Conservation (phyloP, 1,284 basidiomycete genomes). For the Pterula multifida region DNA sequence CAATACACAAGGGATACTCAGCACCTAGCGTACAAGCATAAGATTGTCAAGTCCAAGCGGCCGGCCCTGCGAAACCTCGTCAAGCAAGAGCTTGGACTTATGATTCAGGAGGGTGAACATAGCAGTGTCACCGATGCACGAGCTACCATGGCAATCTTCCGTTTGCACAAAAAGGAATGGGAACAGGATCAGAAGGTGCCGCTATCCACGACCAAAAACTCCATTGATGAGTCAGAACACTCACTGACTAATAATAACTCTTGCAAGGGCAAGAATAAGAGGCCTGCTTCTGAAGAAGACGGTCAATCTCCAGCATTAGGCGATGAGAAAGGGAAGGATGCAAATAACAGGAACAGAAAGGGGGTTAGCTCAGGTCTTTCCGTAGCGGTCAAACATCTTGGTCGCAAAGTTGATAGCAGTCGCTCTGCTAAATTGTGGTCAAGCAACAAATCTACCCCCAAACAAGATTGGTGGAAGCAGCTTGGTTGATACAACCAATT, state of each 20-base stretch:
- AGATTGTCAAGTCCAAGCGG: constrained; percentile 48
- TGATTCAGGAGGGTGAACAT: constrained; percentile 85
- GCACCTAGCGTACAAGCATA: constrained; percentile 41
- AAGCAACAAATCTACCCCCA: constrained; percentile 11
- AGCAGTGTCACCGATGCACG: constrained; percentile 90
- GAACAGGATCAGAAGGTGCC: constrained; percentile 38
- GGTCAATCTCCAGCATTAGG: no score
- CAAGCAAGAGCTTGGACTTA: constrained; percentile 69
- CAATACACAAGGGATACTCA: constrained; percentile 80
- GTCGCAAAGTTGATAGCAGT: constrained; percentile 7
- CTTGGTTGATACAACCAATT: constrained; percentile 11
- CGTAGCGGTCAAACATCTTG: constrained; percentile 34
- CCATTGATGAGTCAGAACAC: neutral
- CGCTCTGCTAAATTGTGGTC: constrained; percentile 3
- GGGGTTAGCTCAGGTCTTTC: constrained; percentile 65
- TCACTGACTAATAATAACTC: neutral
- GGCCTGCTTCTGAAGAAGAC: neutral
- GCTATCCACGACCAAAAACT: no score
- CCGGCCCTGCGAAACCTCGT: constrained; percentile 77
- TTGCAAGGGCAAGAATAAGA: neutral
- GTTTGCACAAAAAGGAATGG: constrained; percentile 81
- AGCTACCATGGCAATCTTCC: constrained; percentile 92
- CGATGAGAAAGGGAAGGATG: no score
- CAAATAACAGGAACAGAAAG: constrained; percentile 20
- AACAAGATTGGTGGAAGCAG: constrained; percentile 37